These are phyloP conservation scores for Kodamaea suecica DNA, from an alignment of 1,139 yeast genomes.

Conservation along the genomic window DNA sequence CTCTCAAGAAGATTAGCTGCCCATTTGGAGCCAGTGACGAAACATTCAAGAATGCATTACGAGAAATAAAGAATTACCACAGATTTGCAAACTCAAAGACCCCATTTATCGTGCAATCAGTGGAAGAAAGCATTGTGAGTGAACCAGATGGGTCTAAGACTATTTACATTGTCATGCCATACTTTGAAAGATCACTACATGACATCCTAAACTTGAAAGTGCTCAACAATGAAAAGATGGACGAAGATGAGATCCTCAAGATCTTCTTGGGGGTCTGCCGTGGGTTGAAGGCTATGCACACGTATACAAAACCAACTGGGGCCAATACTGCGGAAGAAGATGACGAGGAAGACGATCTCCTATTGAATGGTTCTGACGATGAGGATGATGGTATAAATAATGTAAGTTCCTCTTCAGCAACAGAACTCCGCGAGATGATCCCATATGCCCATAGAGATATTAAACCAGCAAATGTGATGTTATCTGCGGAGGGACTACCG, in stretches of 20 bases:
- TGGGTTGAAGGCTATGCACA: constrained; percentile 76
- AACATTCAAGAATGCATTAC: constrained; percentile 56
- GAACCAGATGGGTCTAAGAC: constrained; percentile 79
- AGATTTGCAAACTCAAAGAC: constrained; percentile 54
- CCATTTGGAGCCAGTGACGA: constrained; percentile 80
- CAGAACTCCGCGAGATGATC: constrained; percentile 53
- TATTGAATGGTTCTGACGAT: constrained; percentile 22
- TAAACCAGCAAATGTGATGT: constrained; percentile 87
- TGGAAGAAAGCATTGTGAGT: constrained; percentile 68
- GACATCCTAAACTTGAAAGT: constrained; percentile 67
- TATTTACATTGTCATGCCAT: constrained; percentile 76
- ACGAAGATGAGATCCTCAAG: constrained; percentile 59
- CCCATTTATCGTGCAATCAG: constrained; percentile 64
- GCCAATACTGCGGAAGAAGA: constrained; percentile 25
- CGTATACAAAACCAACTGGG: constrained; percentile 39
- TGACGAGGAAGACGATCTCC: constrained; percentile 32
- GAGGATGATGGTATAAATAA: constrained; percentile 17
- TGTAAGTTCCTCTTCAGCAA: constrained; percentile 13
- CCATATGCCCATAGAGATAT: constrained; percentile 86
- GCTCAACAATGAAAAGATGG: constrained; percentile 50
- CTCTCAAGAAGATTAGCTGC: constrained; percentile 82
- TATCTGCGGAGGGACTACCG: constrained; percentile 69
- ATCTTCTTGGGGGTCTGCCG: constrained; percentile 68
- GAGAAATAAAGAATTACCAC: constrained; percentile 73
- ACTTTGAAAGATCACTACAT: constrained; percentile 67